Percentiles rank a stretch among this genome's conserved stretches.
Conservation (phyloP, 2,329 filamentous ascomycete species). For the Monilinia aucupariae region DNA sequence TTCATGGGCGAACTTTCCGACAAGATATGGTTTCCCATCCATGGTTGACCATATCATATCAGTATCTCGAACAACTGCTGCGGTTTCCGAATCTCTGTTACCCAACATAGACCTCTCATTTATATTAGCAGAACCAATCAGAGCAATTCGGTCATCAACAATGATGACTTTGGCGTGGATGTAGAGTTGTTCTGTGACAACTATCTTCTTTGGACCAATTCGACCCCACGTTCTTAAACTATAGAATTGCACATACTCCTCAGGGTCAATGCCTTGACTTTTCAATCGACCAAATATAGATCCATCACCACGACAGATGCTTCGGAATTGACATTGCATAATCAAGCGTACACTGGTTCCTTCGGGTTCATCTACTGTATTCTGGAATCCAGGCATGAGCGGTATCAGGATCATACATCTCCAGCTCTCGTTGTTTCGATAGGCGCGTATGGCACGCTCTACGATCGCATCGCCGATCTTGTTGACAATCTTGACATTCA, state of each 20-base stretch:
- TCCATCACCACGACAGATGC: slow-evolving; percentile 85
- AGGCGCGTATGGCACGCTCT: slow-evolving; percentile 79
- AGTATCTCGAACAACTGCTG: slow-evolving; percentile 83
- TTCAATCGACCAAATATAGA: slow-evolving; percentile 87
- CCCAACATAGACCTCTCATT: slow-evolving; percentile 96
- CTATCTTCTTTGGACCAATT: slow-evolving; percentile 72
- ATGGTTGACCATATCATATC: slow-evolving; percentile 90
- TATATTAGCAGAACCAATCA: slow-evolving; percentile 97
- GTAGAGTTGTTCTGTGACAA: slow-evolving; percentile 94
- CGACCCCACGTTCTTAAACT: slow-evolving; percentile 88
- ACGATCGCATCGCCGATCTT: slow-evolving; percentile 92
- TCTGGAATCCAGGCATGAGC: slow-evolving; percentile 97
- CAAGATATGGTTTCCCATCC: slow-evolving; percentile 82
- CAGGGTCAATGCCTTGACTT: slow-evolving; percentile 77
- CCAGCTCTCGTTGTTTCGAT: slow-evolving; percentile 83
- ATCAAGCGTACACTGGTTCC: slow-evolving; percentile 92
- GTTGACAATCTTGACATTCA: slow-evolving; percentile 84
- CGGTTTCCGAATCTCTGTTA: slow-evolving; percentile 84
- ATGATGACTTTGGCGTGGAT: slow-evolving; percentile 97
- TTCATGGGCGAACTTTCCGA: slow-evolving; percentile 88
- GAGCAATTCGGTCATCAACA: slow-evolving; percentile 84
- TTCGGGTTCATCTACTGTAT: slow-evolving; percentile 88
- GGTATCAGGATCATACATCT: slow-evolving; percentile 85
- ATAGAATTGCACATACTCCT: slow-evolving; percentile 94
- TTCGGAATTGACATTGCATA: slow-evolving; percentile 94